Evolutionary conservation across 2,329 filamentous ascomycete species (phyloP).

Genomic region (Talaromyces albobiverticillius): DNA sequence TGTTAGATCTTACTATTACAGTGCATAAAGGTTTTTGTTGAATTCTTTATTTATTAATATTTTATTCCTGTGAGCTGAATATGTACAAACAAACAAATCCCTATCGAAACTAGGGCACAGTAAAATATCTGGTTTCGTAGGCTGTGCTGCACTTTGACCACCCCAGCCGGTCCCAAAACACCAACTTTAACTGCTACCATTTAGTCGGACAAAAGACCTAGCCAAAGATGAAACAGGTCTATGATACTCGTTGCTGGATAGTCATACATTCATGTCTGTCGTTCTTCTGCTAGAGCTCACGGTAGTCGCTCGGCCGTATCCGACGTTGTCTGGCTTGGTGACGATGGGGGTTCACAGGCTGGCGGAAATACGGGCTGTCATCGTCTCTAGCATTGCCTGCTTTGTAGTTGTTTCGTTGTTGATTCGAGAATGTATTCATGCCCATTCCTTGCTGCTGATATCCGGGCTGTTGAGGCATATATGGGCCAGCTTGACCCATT

Average conservation of each 20-base stretch:
- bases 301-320: conserved; percentile 84
- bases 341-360: conserved; percentile 91
- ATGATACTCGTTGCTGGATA: not conserved
- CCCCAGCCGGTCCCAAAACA: not conserved
- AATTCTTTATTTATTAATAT: not conserved
- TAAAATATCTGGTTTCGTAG: not conserved
- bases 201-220: not conserved
- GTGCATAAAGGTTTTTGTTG: not conserved
- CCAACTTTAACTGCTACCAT: not conserved
- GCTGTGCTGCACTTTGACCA: not conserved
- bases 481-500: conserved; percentile 29
- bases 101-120: not conserved
- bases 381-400: conserved; percentile 62
- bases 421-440: conserved; percentile 53
- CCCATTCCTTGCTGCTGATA: conserved; percentile 32
- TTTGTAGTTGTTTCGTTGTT: conserved; percentile 55
- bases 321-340: conserved; percentile 78
- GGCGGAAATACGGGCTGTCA: conserved; percentile 90
- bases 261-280: conserved; percentile 6
- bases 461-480: conserved; percentile 29
- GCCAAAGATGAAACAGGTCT: not conserved
- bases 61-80: not conserved
- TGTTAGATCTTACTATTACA: not conserved
- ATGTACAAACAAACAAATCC: not conserved
- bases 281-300: conserved; percentile 60